These are phyloP conservation scores for Syzygium malaccense DNA, from an alignment of 441 rosid genomes.

Conservation along the genomic window DNA sequence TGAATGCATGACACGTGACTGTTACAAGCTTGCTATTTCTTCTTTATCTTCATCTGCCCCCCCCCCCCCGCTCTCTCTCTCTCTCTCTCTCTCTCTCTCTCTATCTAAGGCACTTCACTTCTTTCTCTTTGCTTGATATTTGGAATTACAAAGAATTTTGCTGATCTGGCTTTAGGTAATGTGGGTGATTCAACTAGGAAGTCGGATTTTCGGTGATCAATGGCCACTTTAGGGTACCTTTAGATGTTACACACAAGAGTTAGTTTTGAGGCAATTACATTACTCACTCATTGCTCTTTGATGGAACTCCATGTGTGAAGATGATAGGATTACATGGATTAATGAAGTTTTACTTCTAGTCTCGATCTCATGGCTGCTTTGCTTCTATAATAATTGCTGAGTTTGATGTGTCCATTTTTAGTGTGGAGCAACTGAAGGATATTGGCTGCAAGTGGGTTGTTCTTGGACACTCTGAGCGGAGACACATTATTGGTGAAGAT, in stretches of 20 bases:
- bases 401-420: conserved; percentile 10
- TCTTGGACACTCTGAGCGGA: conserved; percentile 94
- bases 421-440: conserved; percentile 92
- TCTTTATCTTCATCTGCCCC: not conserved
- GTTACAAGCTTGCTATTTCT: not conserved
- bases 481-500: conserved; percentile 86
- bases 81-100: not conserved
- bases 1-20: not conserved
- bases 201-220: not conserved
- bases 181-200: not conserved
- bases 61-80: not conserved
- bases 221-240: not conserved
- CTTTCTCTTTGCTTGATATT: no score
- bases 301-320: not conserved
- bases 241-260: not conserved
- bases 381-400: not conserved
- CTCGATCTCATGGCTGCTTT: not conserved
- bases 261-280: not conserved
- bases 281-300: not conserved
- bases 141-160: no score
- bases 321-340: not conserved
- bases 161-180: no score
- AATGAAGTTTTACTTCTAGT: not conserved
- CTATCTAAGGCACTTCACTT: not conserved
- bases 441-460: conserved; percentile 95